Conservation (phyloP, 495 filamentous ascomycete genomes). For the Penicillium cinerascens region DNA sequence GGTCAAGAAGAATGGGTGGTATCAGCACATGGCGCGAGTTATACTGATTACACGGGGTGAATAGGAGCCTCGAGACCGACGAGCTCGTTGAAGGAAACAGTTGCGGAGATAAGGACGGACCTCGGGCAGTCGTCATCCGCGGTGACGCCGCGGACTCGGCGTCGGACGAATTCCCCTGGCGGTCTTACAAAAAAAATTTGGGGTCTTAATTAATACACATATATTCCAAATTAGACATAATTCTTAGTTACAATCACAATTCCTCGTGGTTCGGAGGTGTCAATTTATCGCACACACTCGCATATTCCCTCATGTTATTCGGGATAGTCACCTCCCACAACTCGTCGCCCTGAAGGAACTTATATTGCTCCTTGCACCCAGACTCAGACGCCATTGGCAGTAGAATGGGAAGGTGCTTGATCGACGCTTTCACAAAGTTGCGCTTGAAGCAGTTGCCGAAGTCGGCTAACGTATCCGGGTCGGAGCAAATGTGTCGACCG, state of each 20-base stretch:
- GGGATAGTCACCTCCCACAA: constrained; percentile 42
- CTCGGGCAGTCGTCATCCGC: constrained; percentile 18
- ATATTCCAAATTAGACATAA: not conserved
- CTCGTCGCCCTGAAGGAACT: constrained; percentile 33
- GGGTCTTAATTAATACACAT: not conserved
- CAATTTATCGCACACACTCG: constrained; percentile 34
- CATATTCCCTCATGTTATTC: constrained; percentile 44
- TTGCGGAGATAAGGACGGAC: not conserved
- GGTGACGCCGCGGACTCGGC: constrained; percentile 3
- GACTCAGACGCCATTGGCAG: constrained; percentile 41
- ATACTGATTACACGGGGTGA: not conserved
- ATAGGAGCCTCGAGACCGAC: not conserved
- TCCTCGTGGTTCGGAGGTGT: constrained; percentile 1
- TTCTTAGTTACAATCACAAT: constrained; percentile 16
- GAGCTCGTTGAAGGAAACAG: not conserved
- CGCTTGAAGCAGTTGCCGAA: constrained; percentile 46
- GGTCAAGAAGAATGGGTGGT: not conserved
- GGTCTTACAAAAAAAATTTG: not conserved
- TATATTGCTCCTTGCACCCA: constrained; percentile 34
- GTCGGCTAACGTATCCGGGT: constrained; percentile 32
- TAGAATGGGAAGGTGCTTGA: constrained; percentile 31
- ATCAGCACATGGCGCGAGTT: constrained; percentile 13
- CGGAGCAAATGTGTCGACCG: constrained; percentile 39
- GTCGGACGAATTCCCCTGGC: not conserved
- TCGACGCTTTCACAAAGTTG: constrained; percentile 34